Conservation (phyloP, 345 rosid genomes). For the Rhodamnia rubescens region DNA sequence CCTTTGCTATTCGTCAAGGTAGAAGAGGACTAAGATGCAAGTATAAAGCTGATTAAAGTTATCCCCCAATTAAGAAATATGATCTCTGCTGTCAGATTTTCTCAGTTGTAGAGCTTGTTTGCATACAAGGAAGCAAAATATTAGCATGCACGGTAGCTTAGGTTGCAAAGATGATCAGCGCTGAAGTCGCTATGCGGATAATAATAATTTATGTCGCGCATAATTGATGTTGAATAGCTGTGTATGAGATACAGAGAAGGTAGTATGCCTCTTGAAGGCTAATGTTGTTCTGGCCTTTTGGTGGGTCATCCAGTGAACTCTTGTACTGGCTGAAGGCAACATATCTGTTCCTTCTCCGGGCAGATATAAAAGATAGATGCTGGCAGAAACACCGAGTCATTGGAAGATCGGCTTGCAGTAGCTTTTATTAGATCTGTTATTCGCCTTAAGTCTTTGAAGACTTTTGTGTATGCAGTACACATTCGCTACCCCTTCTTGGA, state of each 20-base stretch:
- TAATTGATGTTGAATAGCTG: background rate
- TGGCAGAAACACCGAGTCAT: background rate
- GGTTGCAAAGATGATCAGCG: background rate
- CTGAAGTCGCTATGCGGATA: background rate
- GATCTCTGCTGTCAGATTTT: background rate
- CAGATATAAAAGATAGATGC: background rate
- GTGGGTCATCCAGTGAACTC: background rate
- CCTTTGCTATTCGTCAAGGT: background rate
- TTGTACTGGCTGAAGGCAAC: background rate
- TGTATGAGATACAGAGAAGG: background rate
- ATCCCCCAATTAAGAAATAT: background rate
- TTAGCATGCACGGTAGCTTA: background rate
- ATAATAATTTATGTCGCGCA: background rate
- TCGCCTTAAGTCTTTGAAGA: background rate
- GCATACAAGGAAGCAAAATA: background rate
- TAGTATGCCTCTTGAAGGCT: background rate
- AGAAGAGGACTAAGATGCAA: background rate
- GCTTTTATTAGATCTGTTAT: background rate
- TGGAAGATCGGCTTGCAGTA: background rate
- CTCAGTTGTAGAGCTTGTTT: background rate
- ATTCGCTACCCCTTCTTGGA: background rate
- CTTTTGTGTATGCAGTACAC: background rate
- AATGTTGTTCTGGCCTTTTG: background rate
- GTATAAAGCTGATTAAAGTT: background rate
- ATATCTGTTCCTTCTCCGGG: background rate